These are phyloP conservation scores for slime mould (Dictyostelium discoideum) DNA, from an alignment of 78 protist genomes.

Conservation along the genomic window DNA sequence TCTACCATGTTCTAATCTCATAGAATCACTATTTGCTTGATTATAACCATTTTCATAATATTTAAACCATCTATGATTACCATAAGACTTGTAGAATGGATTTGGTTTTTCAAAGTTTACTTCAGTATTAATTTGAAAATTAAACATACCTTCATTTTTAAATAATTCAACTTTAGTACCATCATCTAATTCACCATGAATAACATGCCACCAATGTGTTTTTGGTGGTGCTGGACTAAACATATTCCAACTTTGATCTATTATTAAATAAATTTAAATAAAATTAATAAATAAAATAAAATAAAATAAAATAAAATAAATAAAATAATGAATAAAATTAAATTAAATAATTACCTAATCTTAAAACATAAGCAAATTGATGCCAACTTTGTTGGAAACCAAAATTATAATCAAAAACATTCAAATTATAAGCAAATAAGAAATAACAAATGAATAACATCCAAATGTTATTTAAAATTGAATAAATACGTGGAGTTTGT, in stretches of 20 bases:
- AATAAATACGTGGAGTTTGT: neutral
- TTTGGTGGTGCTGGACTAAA: conserved; percentile 72
- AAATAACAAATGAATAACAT: conserved; percentile 36
- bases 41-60: conserved; percentile 81
- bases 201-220: conserved; percentile 72
- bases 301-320: too few relatives aligned
- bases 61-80: conserved; percentile 83
- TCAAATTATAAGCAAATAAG: conserved; percentile 35
- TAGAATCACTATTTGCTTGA: neutral
- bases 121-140: conserved; percentile 7
- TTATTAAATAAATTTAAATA: neutral
- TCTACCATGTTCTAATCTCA: conserved; percentile 63
- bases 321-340: too few relatives aligned
- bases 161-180: conserved; percentile 69
- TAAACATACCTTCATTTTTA: conserved; percentile 57
- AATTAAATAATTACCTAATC: conserved; percentile 4
- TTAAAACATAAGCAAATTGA: conserved; percentile 41
- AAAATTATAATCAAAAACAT: conserved; percentile 9
- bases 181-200: conserved; percentile 68
- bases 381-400: neutral
- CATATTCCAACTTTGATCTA: conserved; percentile 77
- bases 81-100: conserved; percentile 58
- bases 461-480: conserved; percentile 9
- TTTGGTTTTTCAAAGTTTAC: conserved; percentile 65
- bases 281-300: too few relatives aligned